Conservation (phyloP, 2,329 filamentous ascomycete species). For the Helicocarpus griseus region DNA sequence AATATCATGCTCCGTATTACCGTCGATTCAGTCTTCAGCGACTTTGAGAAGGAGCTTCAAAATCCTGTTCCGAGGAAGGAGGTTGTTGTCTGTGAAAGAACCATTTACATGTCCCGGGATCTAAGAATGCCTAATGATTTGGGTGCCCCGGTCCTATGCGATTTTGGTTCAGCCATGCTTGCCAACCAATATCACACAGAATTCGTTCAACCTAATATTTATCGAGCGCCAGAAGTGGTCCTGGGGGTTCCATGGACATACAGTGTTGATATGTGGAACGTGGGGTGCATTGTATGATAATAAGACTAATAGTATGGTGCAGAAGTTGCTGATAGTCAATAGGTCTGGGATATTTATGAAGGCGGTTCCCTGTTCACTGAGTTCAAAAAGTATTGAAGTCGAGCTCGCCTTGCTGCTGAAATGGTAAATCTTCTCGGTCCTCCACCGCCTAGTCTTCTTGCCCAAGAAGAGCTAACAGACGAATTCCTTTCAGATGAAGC, state of each 20-base stretch:
- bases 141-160: slow-evolving; percentile 34
- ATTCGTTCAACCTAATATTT: slow-evolving; percentile 22
- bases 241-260: slow-evolving; percentile 38
- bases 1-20: slow-evolving; percentile 38
- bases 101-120: slow-evolving; percentile 36
- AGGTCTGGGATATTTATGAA: slow-evolving; percentile 45
- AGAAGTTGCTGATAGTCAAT: slow-evolving; percentile 8
- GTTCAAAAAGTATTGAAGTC: slow-evolving; percentile 30
- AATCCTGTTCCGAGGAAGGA: slow-evolving; percentile 36
- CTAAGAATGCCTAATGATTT: slow-evolving; percentile 24
- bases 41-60: slow-evolving; percentile 32
- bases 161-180: slow-evolving; percentile 39
- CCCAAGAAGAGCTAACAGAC: slow-evolving; percentile 18
- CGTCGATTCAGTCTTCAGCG: slow-evolving; percentile 31
- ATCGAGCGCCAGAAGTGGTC: slow-evolving; percentile 38
- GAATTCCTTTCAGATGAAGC: slow-evolving; percentile 35
- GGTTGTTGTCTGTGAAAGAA: slow-evolving; percentile 25
- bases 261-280: slow-evolving; percentile 44
- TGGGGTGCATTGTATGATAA: slow-evolving; percentile 39
- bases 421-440: slow-evolving; percentile 39
- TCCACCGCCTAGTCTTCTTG: slow-evolving; percentile 30
- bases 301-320: slow-evolving; percentile 6
- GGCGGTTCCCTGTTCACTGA: slow-evolving; percentile 37
- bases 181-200: slow-evolving; percentile 25
- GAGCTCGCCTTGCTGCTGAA: slow-evolving; percentile 41